A percentile compares a stretch with the other conserved stretches of the same genome.
These are phyloP conservation scores for Komagataella kurtzmanii DNA, from an alignment of 805 yeast species.

Conservation along the genomic window DNA sequence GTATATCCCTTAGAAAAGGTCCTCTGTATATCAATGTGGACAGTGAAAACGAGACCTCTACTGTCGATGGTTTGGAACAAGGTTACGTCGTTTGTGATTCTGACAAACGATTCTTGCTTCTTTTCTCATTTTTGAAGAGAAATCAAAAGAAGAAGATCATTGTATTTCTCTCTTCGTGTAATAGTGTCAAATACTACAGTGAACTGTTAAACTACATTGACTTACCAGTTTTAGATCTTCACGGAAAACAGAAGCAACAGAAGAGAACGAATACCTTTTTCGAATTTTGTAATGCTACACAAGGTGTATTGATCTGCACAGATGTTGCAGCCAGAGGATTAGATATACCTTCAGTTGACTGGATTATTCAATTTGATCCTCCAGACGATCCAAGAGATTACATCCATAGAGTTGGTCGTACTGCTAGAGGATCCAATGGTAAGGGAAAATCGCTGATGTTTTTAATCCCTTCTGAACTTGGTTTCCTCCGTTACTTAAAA, in stretches of 20 bases:
- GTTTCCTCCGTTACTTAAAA: constrained; percentile 86
- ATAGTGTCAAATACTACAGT: constrained; percentile 91
- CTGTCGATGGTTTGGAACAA: constrained; percentile 95
- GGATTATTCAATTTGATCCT: constrained; percentile 98
- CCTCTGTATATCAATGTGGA: constrained; percentile 92
- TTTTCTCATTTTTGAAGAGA: constrained; percentile 89
- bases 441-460: constrained; percentile 94
- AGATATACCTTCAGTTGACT: constrained; percentile 96
- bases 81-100: constrained; percentile 97
- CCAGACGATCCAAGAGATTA: constrained; percentile 99
- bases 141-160: constrained; percentile 85
- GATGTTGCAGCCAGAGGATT: constrained; percentile 99
- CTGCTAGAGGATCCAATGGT: constrained; percentile 87
- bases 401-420: constrained; percentile 97
- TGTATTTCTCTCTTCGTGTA: constrained; percentile 93
- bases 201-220: constrained; percentile 93
- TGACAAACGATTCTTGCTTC: constrained; percentile 79
- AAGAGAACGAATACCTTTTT: constrained; percentile 96
- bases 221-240: constrained; percentile 90
- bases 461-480: constrained; percentile 85
- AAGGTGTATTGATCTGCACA: constrained; percentile 87
- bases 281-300: constrained; percentile 94
- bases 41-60: constrained; percentile 67
- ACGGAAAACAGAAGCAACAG: constrained; percentile 97
- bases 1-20: constrained; percentile 89